Percentiles rank a stretch among this genome's conserved stretches.
These are phyloP conservation scores for Boletus rubescentipes DNA, from an alignment of 768 basidiomycete genomes.

Conservation along the genomic window DNA sequence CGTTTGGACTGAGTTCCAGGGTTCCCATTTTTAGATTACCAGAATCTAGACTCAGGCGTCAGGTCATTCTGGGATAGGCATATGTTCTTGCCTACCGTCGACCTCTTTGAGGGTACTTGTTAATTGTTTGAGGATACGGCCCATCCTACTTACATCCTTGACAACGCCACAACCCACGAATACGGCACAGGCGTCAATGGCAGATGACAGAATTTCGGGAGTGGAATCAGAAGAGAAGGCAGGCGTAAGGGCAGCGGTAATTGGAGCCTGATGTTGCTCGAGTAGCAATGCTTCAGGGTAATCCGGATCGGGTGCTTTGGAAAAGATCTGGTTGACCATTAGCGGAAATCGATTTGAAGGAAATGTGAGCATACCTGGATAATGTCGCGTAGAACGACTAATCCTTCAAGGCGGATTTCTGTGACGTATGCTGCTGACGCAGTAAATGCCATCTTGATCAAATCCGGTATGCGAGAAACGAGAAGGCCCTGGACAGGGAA, in stretches of 20 bases:
- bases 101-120: conserved; percentile 88
- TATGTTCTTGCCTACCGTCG: conserved; percentile 54
- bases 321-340: conserved; percentile 66
- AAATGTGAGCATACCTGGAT: conserved; percentile 62
- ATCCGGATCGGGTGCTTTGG: conserved; percentile 84
- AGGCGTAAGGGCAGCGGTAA: conserved; percentile 94
- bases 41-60: conserved; percentile 52
- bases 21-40: conserved; percentile 86
- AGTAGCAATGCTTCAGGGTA: conserved; percentile 87
- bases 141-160: conserved; percentile 89
- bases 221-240: conserved; percentile 95
- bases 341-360: background rate
- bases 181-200: conserved; percentile 89
- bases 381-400: conserved; percentile 87
- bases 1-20: conserved; percentile 88
- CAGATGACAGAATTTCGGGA: conserved; percentile 91
- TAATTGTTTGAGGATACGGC: conserved; percentile 86
- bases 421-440: conserved; percentile 96
- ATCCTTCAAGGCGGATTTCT: conserved; percentile 89
- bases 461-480: conserved; percentile 82
- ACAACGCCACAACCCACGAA: conserved; percentile 96
- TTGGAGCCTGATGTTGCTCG: conserved; percentile 97
- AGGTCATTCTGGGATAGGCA: background rate
- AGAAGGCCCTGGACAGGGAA: conserved; percentile 62
- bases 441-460: conserved; percentile 98